Base-by-base conservation (phyloP, 2,329 filamentous ascomycete genomes). In the Monosporascus ibericus region DNA sequence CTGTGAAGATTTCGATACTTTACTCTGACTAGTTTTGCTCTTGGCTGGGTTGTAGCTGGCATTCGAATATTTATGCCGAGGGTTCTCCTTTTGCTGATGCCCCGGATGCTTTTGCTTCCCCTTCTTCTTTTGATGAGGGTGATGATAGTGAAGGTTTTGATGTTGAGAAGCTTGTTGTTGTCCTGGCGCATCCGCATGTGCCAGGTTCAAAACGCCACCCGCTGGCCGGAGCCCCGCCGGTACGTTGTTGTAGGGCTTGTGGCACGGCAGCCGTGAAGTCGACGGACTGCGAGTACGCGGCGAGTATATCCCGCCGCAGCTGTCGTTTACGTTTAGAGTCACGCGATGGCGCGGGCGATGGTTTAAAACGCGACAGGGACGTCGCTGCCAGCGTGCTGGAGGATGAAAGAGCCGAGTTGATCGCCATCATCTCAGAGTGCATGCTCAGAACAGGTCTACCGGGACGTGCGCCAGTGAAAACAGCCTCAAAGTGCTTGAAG, bases 401-500 rank as follows among this genome's bases (percentile, higher is more conserved):
- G 49, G 72, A 67, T 40, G 71, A 66, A 49, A 79, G 71, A 44
- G 76, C 75, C 27, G 72, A 74, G 59, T 75, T 72, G 60, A 81
- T 77, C 27, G 76, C 77, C 75, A 79, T 79, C 75, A 79, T 80
- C 68, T 80, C 76, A 4, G 73, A 74, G 58, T 80, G 77, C 74
- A 80, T 78, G 17, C 70, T 75, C 18, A 80, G 66, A 9, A 72
- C 69, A 30, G 66, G 66, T 56, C 75, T 76, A 50, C 69, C 67
- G 37, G 50, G 48, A 34, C 68, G 62, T 51, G 68, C 66, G 18
- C 71, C 70, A 37, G 65, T 59, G 60, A 74, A 71, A 51, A 71
- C 72, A 2, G 65, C 65, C 46, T 68, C 68, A 56, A 75, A 75
- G 4, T 65, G 61, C 53, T 65, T 60, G 50, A 58, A 60, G 7